A percentile compares a stretch with the other conserved stretches of the same genome.
Evolutionary conservation across 2,329 filamentous ascomycete genomes (phyloP).

Genomic region (Chalaropsis thielavioides): DNA sequence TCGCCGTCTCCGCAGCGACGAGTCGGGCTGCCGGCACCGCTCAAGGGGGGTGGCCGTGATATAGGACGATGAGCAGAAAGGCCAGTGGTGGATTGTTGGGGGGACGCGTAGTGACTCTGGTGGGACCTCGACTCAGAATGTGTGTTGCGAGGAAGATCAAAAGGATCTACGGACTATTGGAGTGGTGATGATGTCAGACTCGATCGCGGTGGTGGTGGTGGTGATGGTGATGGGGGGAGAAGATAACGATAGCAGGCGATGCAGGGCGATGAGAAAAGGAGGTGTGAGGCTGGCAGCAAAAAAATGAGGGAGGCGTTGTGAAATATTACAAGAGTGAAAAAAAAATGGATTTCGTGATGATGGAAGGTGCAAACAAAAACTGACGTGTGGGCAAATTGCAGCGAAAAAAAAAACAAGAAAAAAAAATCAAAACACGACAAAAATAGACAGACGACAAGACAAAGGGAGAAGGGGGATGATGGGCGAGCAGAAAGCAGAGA

Average conservation of each 20-base stretch:
- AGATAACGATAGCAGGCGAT: neutral
- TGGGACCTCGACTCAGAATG: conserved; percentile 4
- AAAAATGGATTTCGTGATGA: conserved; percentile 16
- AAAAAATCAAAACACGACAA: conserved; percentile 13
- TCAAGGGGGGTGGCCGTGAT: conserved; percentile 24
- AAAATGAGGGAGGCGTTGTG: neutral
- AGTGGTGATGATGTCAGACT: neutral
- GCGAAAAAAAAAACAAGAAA: conserved; percentile 15
- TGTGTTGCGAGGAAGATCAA: conserved; percentile 9
- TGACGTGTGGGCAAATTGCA: conserved; percentile 9
- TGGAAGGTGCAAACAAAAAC: conserved; percentile 11
- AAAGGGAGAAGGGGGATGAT: conserved; percentile 14
- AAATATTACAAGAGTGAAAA: neutral
- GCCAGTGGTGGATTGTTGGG: conserved; percentile 27
- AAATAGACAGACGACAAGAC: conserved; percentile 16
- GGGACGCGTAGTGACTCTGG: conserved; percentile 34
- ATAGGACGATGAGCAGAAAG: conserved; percentile 37
- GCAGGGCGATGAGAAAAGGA: conserved; percentile 1
- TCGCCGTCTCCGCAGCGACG: conserved; percentile 4
- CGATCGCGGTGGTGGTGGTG: neutral
- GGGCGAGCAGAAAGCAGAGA: conserved; percentile 6
- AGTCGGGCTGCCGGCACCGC: conserved; percentile 13
- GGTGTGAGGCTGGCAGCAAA: conserved; percentile 1
- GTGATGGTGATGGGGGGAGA: no score
- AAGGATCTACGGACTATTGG: neutral